Conservation (phyloP, 805 yeast species). For the Starmera quercuum region DNA sequence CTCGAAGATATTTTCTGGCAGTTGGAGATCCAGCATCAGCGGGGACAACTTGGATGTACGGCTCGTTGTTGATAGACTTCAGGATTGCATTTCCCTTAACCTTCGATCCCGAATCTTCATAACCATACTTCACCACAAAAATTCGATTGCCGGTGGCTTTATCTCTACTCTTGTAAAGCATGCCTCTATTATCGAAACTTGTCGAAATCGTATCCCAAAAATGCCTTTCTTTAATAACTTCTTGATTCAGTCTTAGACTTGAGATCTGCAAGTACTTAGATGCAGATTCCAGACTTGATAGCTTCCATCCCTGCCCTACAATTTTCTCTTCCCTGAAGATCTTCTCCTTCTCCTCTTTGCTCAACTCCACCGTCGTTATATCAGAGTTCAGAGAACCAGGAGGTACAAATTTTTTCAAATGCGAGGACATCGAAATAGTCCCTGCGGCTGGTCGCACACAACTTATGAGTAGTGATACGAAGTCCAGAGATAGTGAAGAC, state of each 20-base stretch:
- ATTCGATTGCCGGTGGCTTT: constrained; percentile 42
- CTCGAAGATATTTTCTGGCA: constrained; percentile 43
- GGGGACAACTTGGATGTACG: constrained; percentile 34
- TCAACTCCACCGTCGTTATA: constrained; percentile 15
- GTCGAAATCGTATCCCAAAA: constrained; percentile 51
- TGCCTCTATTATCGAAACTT: constrained; percentile 38
- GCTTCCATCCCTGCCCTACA: constrained; percentile 68
- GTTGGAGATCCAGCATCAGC: constrained; percentile 27
- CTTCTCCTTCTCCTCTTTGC: constrained; percentile 16
- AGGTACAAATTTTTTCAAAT: constrained; percentile 63
- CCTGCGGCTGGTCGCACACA: constrained; percentile 82
- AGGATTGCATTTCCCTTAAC: constrained; percentile 67
- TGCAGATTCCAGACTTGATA: constrained; percentile 56
- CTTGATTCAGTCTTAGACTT: constrained; percentile 41
- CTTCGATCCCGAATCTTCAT: constrained; percentile 80
- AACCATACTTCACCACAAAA: constrained; percentile 84
- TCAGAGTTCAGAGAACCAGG: constrained; percentile 61
- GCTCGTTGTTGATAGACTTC: constrained; percentile 33
- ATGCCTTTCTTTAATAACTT: constrained; percentile 49
- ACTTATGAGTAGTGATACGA: constrained; percentile 76
- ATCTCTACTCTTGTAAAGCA: constrained; percentile 58
- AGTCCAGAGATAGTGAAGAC: constrained; percentile 80
- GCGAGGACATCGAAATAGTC: constrained; percentile 81
- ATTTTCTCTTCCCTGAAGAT: constrained; percentile 16
- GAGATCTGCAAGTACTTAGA: constrained; percentile 43